A percentile compares a stretch with the other conserved stretches of the same genome.
phyloP scores from a whole-genome alignment of 2,329 filamentous ascomycete species.

The Colletotrichum filicis region DNA sequence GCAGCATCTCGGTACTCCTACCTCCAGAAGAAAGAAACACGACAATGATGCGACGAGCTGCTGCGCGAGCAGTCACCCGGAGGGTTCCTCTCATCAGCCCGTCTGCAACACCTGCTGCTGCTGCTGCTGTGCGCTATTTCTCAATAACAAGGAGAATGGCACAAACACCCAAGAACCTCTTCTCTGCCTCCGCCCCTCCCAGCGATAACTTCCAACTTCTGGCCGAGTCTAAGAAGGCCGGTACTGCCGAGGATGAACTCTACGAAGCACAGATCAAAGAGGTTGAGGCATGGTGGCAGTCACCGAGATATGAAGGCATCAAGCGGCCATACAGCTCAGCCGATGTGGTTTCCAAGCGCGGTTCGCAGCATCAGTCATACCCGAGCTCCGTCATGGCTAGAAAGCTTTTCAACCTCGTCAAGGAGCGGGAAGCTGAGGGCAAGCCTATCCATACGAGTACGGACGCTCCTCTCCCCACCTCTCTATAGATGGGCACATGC shows the following conservation, averaged over 20 bases:
- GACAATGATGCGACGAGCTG: constrained; percentile 48
- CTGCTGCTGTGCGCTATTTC: constrained; percentile 42
- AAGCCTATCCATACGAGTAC: constrained; percentile 93
- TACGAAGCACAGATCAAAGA: constrained; percentile 87
- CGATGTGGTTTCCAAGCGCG: constrained; percentile 93
- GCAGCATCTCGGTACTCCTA: neutral
- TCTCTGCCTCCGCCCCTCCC: constrained; percentile 46
- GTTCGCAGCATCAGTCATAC: constrained; percentile 86
- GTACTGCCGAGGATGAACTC: constrained; percentile 83
- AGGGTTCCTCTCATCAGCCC: constrained; percentile 40
- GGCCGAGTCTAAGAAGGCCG: constrained; percentile 79
- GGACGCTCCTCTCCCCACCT: constrained; percentile 40
- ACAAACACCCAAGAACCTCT: constrained; percentile 26
- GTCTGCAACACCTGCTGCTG: constrained; percentile 33
- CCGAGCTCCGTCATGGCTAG: constrained; percentile 94
- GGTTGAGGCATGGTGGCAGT: constrained; percentile 91
- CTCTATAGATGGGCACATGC: neutral
- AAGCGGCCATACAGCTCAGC: constrained; percentile 90
- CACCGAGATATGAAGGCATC: constrained; percentile 87
- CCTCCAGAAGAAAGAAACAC: neutral
- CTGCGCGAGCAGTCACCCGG: constrained; percentile 42
- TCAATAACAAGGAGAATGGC: constrained; percentile 47
- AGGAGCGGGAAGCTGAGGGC: constrained; percentile 79
- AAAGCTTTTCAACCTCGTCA: constrained; percentile 91
- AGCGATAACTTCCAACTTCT: constrained; percentile 89